phyloP scores from a whole-genome alignment of 2,329 filamentous ascomycete genomes.

The Beauveria pseudobassiana region DNA sequence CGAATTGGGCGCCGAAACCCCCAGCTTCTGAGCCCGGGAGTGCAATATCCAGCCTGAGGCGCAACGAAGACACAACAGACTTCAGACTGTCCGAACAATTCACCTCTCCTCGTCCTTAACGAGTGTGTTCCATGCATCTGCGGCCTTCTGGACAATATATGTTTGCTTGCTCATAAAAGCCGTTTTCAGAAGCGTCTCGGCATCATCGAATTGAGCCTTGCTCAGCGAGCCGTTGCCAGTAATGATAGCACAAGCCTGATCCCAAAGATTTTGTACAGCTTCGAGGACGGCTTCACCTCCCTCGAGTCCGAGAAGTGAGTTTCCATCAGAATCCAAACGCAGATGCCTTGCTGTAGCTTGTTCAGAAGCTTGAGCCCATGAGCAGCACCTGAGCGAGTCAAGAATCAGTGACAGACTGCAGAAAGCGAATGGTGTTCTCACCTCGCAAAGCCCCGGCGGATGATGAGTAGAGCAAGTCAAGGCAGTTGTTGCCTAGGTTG shows the following conservation, averaged over 20 bases:
- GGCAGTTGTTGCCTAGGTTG: constrained; percentile 43
- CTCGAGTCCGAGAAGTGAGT: constrained; percentile 33
- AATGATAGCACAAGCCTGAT: constrained; percentile 36
- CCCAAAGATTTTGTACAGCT: constrained; percentile 43
- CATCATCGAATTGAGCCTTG: constrained; percentile 38
- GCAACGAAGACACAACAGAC: constrained; percentile 52
- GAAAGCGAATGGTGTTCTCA: constrained; percentile 34
- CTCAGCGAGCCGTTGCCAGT: constrained; percentile 27
- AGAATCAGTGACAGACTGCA: constrained; percentile 47
- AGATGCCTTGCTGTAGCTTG: constrained; percentile 54
- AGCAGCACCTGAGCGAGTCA: constrained; percentile 23
- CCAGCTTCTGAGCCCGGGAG: constrained; percentile 36
- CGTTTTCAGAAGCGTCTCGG: constrained; percentile 49
- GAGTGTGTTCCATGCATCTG: constrained; percentile 59
- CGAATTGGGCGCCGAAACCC: constrained; percentile 31
- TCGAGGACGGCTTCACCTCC: constrained; percentile 33
- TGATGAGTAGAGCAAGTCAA: constrained; percentile 47
- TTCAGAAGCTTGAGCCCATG: constrained; percentile 38
- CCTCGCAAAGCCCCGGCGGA: constrained; percentile 31
- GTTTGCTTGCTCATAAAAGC: constrained; percentile 52
- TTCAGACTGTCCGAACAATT: constrained; percentile 60
- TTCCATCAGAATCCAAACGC: constrained; percentile 53
- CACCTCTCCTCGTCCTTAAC: constrained; percentile 55
- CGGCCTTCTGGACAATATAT: constrained; percentile 43
- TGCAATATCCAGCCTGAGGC: constrained; percentile 41